Percentiles rank a stretch among this genome's conserved stretches.
Evolutionary conservation across 2,329 filamentous ascomycete species (phyloP).

Genomic region (Sarocladiaceae sp.): DNA sequence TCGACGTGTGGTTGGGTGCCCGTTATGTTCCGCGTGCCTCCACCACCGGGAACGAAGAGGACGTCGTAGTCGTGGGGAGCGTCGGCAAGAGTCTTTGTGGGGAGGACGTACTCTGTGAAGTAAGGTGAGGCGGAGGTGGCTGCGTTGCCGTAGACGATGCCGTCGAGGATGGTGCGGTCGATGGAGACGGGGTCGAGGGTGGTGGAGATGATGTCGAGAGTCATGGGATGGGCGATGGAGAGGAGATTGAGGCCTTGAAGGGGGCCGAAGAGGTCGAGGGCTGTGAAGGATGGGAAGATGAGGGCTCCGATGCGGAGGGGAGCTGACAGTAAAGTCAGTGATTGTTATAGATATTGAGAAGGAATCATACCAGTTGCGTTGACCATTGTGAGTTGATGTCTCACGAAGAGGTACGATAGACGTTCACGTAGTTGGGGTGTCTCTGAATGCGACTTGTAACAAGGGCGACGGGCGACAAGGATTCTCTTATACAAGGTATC

Average conservation of each 20-base stretch:
- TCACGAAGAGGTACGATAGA: too few species aligned
- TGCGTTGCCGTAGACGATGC: constrained; percentile 9
- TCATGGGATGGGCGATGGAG: constrained; percentile 23
- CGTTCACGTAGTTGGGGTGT: too few species aligned
- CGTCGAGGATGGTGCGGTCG: constrained; percentile 11
- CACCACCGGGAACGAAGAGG: constrained; percentile 48
- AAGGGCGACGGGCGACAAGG: too few species aligned
- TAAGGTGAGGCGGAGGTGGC: constrained; percentile 6
- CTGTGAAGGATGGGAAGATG: constrained; percentile 35
- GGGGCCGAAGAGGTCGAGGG: constrained; percentile 36
- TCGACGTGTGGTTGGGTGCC: constrained; percentile 30
- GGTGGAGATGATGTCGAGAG: constrained; percentile 32
- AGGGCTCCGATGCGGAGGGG: constrained; percentile 9
- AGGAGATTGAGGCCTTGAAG: constrained; percentile 35
- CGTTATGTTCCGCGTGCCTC: constrained; percentile 31
- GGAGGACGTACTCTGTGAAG: constrained; percentile 14
- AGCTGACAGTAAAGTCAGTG: too few species aligned
- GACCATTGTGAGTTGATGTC: too few species aligned
- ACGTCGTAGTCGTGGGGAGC: constrained; percentile 37
- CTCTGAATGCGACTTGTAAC: too few species aligned
- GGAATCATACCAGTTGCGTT: too few species aligned
- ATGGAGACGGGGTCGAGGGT: constrained; percentile 31
- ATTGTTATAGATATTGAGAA: too few species aligned
- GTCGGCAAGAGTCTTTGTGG: constrained; percentile 32
- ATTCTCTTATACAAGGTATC: too few species aligned